Percentiles rank a stretch among this genome's conserved stretches.
Conservation (phyloP, 2,329 filamentous ascomycete species). For the Talaromyces sp. region DNA sequence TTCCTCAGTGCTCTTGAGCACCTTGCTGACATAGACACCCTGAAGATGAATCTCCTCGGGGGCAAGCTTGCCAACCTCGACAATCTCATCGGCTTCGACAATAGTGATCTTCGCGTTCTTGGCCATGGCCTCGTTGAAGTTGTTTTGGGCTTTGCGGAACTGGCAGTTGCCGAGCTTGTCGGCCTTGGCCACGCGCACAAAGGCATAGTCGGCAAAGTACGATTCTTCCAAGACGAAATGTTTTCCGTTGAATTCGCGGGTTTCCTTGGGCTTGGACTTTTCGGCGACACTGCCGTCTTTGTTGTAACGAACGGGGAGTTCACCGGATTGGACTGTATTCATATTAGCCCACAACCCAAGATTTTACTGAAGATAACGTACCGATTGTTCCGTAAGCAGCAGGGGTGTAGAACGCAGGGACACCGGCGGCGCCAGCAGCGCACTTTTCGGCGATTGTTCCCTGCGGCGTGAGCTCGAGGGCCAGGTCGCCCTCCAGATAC, state of each 20-base stretch:
- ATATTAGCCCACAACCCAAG: background rate
- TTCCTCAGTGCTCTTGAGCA: conserved; percentile 65
- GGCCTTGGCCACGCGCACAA: conserved; percentile 70
- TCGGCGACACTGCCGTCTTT: conserved; percentile 73
- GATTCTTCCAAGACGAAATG: conserved; percentile 73
- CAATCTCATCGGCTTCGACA: conserved; percentile 81
- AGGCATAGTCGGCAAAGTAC: conserved; percentile 70
- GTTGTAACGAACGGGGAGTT: conserved; percentile 70
- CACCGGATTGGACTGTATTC: conserved; percentile 40
- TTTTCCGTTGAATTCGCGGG: conserved; percentile 67
- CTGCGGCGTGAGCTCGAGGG: conserved; percentile 84
- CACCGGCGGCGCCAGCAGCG: conserved; percentile 75
- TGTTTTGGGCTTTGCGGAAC: conserved; percentile 70
- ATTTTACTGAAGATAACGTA: conserved; percentile 9
- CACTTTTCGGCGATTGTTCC: conserved; percentile 85
- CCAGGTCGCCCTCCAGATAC: conserved; percentile 78
- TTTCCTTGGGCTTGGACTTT: conserved; percentile 63
- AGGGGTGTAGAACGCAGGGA: conserved; percentile 82
- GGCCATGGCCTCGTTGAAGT: conserved; percentile 71
- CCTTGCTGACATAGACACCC: conserved; percentile 79
- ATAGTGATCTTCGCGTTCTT: conserved; percentile 75
- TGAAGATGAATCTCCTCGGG: conserved; percentile 72
- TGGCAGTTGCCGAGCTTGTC: conserved; percentile 75
- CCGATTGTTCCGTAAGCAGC: conserved; percentile 71
- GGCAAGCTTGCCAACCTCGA: conserved; percentile 66